Percentiles rank a stretch among this genome's conserved stretches.
Evolutionary conservation across 441 rosid species (phyloP).

Genomic region (Erodium trifolium): DNA sequence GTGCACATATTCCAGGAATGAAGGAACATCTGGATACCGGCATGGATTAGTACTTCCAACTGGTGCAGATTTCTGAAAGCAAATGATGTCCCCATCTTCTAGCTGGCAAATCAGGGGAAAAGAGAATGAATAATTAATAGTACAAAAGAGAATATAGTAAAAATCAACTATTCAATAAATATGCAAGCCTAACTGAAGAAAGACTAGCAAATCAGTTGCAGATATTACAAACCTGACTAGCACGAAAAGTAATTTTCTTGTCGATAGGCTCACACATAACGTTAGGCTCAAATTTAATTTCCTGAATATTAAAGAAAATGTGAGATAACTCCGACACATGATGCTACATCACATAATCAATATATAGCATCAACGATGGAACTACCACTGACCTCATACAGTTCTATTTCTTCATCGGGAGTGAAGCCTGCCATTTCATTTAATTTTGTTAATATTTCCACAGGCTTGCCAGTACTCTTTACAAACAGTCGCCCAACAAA

Average conservation of each 20-base stretch:
- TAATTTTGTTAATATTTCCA: constrained; percentile 44
- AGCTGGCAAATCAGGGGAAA: constrained; percentile 29
- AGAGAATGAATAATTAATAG: not conserved
- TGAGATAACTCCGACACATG: not conserved
- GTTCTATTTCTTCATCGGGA: constrained; percentile 78
- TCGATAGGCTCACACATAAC: constrained; percentile 59
- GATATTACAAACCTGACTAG: constrained; percentile 38
- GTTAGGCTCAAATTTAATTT: constrained; percentile 56
- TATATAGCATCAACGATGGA: not conserved
- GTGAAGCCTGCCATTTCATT: constrained; percentile 86
- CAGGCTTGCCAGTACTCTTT: constrained; percentile 48
- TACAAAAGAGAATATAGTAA: constrained; percentile 17
- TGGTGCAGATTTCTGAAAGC: constrained; percentile 44
- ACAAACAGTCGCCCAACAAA: constrained; percentile 59
- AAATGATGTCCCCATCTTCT: constrained; percentile 65
- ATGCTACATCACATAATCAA: not conserved
- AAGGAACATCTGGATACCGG: constrained; percentile 55
- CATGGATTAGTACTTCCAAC: constrained; percentile 30
- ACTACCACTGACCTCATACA: constrained; percentile 64
- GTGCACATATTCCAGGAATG: constrained; percentile 58
- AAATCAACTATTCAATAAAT: constrained; percentile 7
- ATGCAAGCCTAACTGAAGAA: not conserved
- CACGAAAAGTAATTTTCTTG: constrained; percentile 38
- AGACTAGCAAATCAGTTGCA: not conserved
- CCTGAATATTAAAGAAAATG: constrained; percentile 31